A percentile compares a stretch with the other conserved stretches of the same genome.
Conservation (phyloP, 169 alveolate species). For the Eimeria praecox region DNA sequence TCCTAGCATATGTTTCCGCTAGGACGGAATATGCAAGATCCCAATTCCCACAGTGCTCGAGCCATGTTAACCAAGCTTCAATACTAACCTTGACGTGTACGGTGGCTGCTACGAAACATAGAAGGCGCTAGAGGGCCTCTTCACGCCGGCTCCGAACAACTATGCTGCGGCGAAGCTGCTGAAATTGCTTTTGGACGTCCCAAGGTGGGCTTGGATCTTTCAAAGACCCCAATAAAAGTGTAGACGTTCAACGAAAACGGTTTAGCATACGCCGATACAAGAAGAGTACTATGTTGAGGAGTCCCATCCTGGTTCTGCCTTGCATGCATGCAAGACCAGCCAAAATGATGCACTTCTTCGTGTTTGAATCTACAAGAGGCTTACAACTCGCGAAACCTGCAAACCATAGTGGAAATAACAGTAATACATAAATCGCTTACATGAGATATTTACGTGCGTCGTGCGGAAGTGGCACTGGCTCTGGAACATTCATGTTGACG, state of each 20-base stretch:
- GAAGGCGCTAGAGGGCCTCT: not conserved
- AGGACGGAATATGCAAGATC: not conserved
- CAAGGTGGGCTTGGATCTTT: not conserved
- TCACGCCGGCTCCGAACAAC: not conserved
- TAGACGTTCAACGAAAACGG: not conserved
- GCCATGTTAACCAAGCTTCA: not conserved
- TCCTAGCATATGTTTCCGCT: not conserved
- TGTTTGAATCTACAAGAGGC: not conserved
- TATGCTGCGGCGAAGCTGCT: not conserved
- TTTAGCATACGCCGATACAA: not conserved
- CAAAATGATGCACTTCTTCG: not conserved
- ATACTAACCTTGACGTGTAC: not conserved
- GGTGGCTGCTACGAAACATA: not conserved
- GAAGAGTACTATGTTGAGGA: not conserved
- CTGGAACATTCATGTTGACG: not conserved
- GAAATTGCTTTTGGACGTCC: not conserved
- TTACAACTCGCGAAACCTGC: not conserved
- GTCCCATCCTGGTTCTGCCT: not conserved
- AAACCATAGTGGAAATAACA: too few species aligned
- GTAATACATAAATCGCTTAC: not conserved
- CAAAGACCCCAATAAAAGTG: not conserved
- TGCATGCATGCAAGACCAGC: constrained; percentile 25
- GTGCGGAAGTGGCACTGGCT: not conserved
- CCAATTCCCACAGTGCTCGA: not conserved
- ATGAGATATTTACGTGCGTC: not conserved